Evolutionary conservation across 1,284 basidiomycete genomes (phyloP).

Genomic region (Sparassis latifolia): DNA sequence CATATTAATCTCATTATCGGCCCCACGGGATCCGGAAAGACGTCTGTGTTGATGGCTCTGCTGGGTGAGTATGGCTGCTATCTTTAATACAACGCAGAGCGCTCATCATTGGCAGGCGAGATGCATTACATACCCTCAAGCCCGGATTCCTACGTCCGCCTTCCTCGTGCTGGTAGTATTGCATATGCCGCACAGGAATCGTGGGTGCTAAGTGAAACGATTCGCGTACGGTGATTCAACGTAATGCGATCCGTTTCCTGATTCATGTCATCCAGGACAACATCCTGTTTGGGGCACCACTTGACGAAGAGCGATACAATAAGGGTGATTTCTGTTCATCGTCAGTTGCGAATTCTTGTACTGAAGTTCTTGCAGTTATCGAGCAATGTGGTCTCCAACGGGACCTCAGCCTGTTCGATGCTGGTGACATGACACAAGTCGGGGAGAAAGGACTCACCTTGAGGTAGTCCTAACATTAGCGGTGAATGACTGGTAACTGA

Average conservation of each 20-base stretch:
- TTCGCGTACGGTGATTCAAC: conserved; percentile 23
- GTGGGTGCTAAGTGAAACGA: conserved; percentile 61
- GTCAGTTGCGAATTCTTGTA: neutral
- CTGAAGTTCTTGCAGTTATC: conserved; percentile 38
- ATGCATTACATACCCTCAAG: conserved; percentile 53
- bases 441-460: conserved; percentile 60
- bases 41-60: conserved; percentile 48
- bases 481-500: neutral
- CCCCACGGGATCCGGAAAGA: conserved; percentile 50
- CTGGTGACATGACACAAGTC: conserved; percentile 69
- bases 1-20: conserved; percentile 61
- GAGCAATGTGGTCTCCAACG: conserved; percentile 57
- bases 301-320: conserved; percentile 36
- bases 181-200: conserved; percentile 75
- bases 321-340: conserved; percentile 26
- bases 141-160: conserved; percentile 54
- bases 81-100: conserved; percentile 6
- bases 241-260: too few species aligned
- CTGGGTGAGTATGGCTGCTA: conserved; percentile 32
- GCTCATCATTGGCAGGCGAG: conserved; percentile 32
- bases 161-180: conserved; percentile 62
- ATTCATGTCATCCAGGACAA: conserved; percentile 27
- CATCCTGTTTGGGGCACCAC: conserved; percentile 37
- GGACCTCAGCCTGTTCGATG: conserved; percentile 62
- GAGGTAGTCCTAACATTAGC: conserved; percentile 21